Conservation (phyloP, 208 protist genomes). For the Leishmania tarentolae region DNA sequence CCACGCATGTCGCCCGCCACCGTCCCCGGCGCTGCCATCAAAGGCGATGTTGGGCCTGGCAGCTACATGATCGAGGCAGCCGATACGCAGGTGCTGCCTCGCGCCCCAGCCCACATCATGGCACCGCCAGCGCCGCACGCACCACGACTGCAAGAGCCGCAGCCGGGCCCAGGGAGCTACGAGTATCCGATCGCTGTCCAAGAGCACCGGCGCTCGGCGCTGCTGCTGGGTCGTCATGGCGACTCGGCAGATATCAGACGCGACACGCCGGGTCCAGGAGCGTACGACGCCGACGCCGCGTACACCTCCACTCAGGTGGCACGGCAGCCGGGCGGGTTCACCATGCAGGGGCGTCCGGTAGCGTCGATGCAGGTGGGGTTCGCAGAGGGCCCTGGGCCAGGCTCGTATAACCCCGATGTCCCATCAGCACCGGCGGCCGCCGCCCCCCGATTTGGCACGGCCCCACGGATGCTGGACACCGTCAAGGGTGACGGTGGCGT, state of each 20-base stretch:
- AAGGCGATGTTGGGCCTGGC: slow-evolving; percentile 30
- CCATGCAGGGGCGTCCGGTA: slow-evolving; percentile 15
- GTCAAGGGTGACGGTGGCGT: neutral
- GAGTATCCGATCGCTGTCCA: slow-evolving; percentile 29
- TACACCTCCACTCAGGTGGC: slow-evolving; percentile 18
- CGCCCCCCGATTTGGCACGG: slow-evolving; percentile 43
- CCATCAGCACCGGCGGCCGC: neutral
- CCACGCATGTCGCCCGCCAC: slow-evolving; percentile 10
- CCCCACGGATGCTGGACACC: slow-evolving; percentile 23
- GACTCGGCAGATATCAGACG: neutral
- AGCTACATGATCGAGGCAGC: slow-evolving; percentile 25
- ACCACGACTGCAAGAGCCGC: neutral
- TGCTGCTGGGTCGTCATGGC: slow-evolving; percentile 9
- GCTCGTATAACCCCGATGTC: slow-evolving; percentile 15
- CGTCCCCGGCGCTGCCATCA: neutral
- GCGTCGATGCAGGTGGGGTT: neutral
- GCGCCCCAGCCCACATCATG: slow-evolving; percentile 24
- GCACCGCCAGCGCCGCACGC: neutral
- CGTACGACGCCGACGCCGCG: slow-evolving; percentile 31
- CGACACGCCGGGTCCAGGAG: slow-evolving; percentile 50
- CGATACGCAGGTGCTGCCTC: slow-evolving; percentile 21
- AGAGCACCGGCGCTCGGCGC: slow-evolving; percentile 18
- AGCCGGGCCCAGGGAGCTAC: slow-evolving; percentile 52
- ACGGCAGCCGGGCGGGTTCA: slow-evolving; percentile 9
- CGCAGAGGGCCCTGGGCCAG: slow-evolving; percentile 26